A percentile compares a stretch with the other conserved stretches of the same genome.
Conservation (phyloP, 2,329 filamentous ascomycete genomes). For the Arthrobotrys conoides region DNA sequence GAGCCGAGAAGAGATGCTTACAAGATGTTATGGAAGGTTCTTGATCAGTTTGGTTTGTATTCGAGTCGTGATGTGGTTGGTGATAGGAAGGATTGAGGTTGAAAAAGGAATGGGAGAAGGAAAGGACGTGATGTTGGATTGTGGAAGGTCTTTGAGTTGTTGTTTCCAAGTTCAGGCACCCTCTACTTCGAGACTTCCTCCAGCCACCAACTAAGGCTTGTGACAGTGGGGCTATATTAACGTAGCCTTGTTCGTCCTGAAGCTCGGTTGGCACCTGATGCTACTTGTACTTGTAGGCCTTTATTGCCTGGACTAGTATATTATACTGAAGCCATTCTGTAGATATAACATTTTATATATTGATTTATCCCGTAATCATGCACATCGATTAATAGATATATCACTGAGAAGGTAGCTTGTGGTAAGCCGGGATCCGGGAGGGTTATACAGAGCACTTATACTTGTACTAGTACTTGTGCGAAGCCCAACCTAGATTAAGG, state of each 20-base stretch:
- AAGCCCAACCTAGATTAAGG: no score
- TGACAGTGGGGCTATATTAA: not conserved
- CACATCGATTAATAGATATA: no score
- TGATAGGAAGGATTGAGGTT: constrained; percentile 10
- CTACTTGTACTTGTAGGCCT: not conserved
- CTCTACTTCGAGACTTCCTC: not conserved
- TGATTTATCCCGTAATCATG: no score
- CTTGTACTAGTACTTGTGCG: no score
- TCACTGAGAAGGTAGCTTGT: no score
- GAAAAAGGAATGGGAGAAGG: not conserved
- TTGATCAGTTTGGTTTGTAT: constrained; percentile 3
- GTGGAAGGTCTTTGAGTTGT: constrained; percentile 31
- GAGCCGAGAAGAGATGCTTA: not conserved
- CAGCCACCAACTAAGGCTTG: not conserved
- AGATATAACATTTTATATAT: no score
- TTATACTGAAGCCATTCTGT: no score
- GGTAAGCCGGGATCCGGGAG: no score
- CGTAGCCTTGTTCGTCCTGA: no score
- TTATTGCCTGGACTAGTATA: no score
- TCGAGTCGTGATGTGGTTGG: not conserved
- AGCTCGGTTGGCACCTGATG: no score
- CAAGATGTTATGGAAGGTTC: not conserved
- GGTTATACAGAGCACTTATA: no score
- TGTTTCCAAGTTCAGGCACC: constrained; percentile 26
- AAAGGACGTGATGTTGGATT: constrained; percentile 51